Base-by-base conservation (phyloP, 1,139 yeast genomes). In the Pneumocystis oryctolagi region DNA sequence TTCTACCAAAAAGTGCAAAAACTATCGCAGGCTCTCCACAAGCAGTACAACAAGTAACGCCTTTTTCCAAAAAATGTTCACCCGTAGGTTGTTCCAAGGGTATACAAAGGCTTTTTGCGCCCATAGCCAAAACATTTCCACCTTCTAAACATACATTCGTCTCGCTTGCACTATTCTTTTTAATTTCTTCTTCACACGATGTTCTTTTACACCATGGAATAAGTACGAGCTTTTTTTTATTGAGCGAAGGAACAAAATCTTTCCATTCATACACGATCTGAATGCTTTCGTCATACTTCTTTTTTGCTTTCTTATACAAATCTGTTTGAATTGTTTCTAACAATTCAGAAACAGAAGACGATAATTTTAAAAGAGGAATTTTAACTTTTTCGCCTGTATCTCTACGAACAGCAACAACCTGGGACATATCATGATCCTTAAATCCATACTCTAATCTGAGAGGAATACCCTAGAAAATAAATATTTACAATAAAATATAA, bases 91-190 rank as follows among this genome's bases (percentile, higher is more conserved):
- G 97, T 60, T 88, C 87, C 72, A 84, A 84, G 68, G 98, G 98
- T 75, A 90, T 89, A 82, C 99, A 94, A 76, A 94, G 80, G 25
- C 96, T 86, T 80, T 94, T 94, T 70, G 99, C 99, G 73, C 99
- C 99, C 99, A 94, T 94, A 65, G 95, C 85, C 72, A 98, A 98
- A 34, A 98, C 89, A 76, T 87, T 87, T 71, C 92, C 98, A 73
- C 94, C 99, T 62, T 80, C 87, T 73, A 87, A 96, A 72, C 82
- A 88, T 63, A 85, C 94, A 67, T 83, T 89, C 70, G 87, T 84
- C 74, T 82, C 85, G 72, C 80, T 80, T 42, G 96, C 92, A 59
- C 97, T 89, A 60, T 88, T 80, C 63, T 90, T 96, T 80, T 92
- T 94, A 76, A 94, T 94, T 70, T 87, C 94, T 70, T 94, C 98